Evolutionary conservation across 2,329 filamentous ascomycete genomes (phyloP), one percentile per base, ranked within the genome.

Genomic region (Claviceps sp.): DNA sequence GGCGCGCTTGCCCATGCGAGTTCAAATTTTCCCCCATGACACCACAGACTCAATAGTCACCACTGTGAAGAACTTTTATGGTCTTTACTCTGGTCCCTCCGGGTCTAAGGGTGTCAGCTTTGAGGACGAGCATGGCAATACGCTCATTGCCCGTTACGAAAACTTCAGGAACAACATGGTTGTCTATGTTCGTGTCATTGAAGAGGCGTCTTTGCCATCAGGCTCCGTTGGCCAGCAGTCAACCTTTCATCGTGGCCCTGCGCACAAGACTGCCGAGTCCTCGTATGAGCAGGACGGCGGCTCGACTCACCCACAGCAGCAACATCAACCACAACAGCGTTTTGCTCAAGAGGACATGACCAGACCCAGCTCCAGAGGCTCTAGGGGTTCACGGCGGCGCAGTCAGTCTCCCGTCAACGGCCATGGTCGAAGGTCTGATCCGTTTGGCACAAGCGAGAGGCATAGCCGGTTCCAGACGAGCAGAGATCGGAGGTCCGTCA

Each of bases 21-120:
- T 91, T 51, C 87, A 94, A 63, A 96, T 98, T 60, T 95, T 85
- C 64, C 88, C 88, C 47, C 90, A 97, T 69, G 93, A 98, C 73
- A 90, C 88, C 50, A 97, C 91, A 22, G 91, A 97, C 65, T 96
- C 90, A 39, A 98, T 98, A 71, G 88, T 97, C 57, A 93, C 89
- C 14, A 97, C 93, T 1, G 91, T 97, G 64, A 97, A 95, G 78
- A 97, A 96, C 74, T 97, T 97, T 73, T 97, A 95, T 66, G 93
- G 93, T 55, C 78, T 98, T 59, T 96, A 96, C 67, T 87, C 91
- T 58, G 83, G 80, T 56, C 74, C 76, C 39, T 71, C 70, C 56
- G 78, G 81, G 60, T 81, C 81, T 59, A 84, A 84, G 65, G 90
- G 93, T 58, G 85, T 98, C 64, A 95, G 89, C 71, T 97, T 98